These are phyloP conservation scores for Aegilops bicornis DNA, from an alignment of 176 grass and related monocot species.

Conservation along the genomic window DNA sequence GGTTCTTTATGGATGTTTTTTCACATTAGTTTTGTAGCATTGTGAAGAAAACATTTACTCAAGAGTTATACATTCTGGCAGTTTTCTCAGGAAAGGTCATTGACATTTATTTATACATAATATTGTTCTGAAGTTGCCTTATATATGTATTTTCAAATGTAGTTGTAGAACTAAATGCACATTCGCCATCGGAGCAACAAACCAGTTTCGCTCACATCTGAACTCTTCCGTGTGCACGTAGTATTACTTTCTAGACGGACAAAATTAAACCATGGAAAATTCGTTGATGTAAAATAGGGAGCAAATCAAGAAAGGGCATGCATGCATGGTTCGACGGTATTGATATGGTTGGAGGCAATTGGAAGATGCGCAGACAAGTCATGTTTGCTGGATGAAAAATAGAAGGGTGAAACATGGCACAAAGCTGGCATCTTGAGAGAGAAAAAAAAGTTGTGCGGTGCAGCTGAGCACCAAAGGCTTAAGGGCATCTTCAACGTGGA, in stretches of 20 bases:
- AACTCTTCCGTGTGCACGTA: not conserved
- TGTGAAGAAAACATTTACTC: not conserved
- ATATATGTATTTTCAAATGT: not conserved
- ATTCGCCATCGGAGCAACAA: not conserved
- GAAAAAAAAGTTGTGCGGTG: not conserved
- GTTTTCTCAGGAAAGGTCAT: not conserved
- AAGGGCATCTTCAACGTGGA: too few relatives aligned
- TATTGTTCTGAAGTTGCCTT: not conserved
- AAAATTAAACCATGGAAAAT: not conserved
- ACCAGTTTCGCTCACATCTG: not conserved
- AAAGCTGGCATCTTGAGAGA: not conserved
- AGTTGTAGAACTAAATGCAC: not conserved
- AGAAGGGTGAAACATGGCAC: slow-evolving; percentile 8
- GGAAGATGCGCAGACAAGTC: too few relatives aligned
- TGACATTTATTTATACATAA: not conserved
- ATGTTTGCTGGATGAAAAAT: not conserved
- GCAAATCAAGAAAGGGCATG: not conserved
- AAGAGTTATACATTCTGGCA: not conserved
- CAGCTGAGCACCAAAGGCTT: not conserved
- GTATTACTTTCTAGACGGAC: not conserved
- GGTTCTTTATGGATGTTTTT: not conserved
- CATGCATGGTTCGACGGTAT: too few relatives aligned
- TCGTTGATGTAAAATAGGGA: not conserved
- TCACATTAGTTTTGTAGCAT: not conserved
- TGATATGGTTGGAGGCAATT: too few relatives aligned